Conservation (phyloP, 768 basidiomycete genomes). For the Tubosaeta sp. region DNA sequence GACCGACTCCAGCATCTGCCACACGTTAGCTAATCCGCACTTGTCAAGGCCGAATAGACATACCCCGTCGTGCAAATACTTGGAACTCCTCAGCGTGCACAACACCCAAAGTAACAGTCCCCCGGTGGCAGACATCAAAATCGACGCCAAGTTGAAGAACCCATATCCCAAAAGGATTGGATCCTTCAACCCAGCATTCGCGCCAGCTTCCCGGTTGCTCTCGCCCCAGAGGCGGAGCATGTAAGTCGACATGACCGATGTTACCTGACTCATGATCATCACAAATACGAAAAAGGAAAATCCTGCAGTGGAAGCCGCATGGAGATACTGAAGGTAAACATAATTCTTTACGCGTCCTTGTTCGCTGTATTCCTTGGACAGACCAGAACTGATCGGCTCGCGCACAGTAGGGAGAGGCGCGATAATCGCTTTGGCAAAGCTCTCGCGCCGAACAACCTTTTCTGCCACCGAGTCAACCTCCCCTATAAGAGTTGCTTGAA, state of each 20-base stretch:
- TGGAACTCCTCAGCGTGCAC: slow-evolving; percentile 71
- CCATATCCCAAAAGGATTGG: slow-evolving; percentile 64
- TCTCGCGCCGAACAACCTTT: slow-evolving; percentile 51
- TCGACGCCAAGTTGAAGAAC: slow-evolving; percentile 60
- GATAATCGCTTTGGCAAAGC: slow-evolving; percentile 55
- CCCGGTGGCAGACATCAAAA: slow-evolving; percentile 49
- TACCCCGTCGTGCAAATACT: slow-evolving; percentile 72
- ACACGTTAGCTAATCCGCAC: not conserved
- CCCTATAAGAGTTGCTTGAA: slow-evolving; percentile 19
- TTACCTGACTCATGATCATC: slow-evolving; percentile 51
- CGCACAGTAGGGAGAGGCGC: slow-evolving; percentile 39
- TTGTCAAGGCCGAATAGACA: slow-evolving; percentile 18
- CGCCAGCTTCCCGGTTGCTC: slow-evolving; percentile 58
- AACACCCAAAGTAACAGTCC: slow-evolving; percentile 72
- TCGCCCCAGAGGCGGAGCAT: slow-evolving; percentile 80
- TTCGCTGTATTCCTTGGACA: slow-evolving; percentile 69
- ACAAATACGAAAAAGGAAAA: slow-evolving; percentile 62
- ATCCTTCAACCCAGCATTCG: slow-evolving; percentile 52
- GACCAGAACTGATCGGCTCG: slow-evolving; percentile 39
- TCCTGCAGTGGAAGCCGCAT: slow-evolving; percentile 71
- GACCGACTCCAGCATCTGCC: slow-evolving; percentile 75
- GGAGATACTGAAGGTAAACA: slow-evolving; percentile 76
- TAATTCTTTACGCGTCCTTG: slow-evolving; percentile 74
- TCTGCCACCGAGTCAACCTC: slow-evolving; percentile 38
- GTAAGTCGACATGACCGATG: slow-evolving; percentile 56